A percentile compares a stretch with the other conserved stretches of the same genome.
Conservation (phyloP, 2,329 filamentous ascomycete genomes). For the Macrophomina pseudophaseolina region DNA sequence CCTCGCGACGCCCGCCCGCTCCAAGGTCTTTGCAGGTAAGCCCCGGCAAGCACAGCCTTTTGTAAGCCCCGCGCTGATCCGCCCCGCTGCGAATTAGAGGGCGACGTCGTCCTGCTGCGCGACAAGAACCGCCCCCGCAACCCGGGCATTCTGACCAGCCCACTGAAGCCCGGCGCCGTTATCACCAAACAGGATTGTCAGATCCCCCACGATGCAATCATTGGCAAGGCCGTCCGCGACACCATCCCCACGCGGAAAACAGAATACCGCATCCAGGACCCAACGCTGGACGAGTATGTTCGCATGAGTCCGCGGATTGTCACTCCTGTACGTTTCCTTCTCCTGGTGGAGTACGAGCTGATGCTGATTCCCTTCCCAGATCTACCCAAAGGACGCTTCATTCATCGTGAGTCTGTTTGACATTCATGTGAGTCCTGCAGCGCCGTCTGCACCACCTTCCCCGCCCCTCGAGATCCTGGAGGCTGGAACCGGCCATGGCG, state of each 20-base stretch:
- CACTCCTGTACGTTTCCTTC: slow-evolving; percentile 67
- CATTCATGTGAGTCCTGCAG: slow-evolving; percentile 62
- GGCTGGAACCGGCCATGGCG: slow-evolving; percentile 84
- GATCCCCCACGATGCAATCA: slow-evolving; percentile 61
- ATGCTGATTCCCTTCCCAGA: slow-evolving; percentile 47
- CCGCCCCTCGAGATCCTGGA: slow-evolving; percentile 76
- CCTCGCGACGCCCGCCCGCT: slow-evolving; percentile 9
- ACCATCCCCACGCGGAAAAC: slow-evolving; percentile 59
- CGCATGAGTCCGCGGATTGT: slow-evolving; percentile 69
- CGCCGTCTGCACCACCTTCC: slow-evolving; percentile 33
- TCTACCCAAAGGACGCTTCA: slow-evolving; percentile 76
- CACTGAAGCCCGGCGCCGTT: slow-evolving; percentile 41
- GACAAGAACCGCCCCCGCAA: slow-evolving; percentile 41
- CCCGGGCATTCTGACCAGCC: slow-evolving; percentile 43
- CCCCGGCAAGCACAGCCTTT: slow-evolving; percentile 5
- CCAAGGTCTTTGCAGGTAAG: slow-evolving; percentile 27
- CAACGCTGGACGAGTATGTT: slow-evolving; percentile 76
- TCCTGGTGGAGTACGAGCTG: not conserved
- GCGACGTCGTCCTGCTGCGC: slow-evolving; percentile 50
- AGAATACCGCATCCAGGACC: slow-evolving; percentile 64
- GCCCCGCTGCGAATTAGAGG: slow-evolving; percentile 34
- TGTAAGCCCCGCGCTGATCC: slow-evolving; percentile 29
- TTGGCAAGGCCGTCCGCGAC: slow-evolving; percentile 67
- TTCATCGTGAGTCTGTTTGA: slow-evolving; percentile 78
- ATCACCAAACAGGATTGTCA: slow-evolving; percentile 54